phyloP scores from a whole-genome alignment of 148 eudicot genomes.

The Chenopodium album region DNA sequence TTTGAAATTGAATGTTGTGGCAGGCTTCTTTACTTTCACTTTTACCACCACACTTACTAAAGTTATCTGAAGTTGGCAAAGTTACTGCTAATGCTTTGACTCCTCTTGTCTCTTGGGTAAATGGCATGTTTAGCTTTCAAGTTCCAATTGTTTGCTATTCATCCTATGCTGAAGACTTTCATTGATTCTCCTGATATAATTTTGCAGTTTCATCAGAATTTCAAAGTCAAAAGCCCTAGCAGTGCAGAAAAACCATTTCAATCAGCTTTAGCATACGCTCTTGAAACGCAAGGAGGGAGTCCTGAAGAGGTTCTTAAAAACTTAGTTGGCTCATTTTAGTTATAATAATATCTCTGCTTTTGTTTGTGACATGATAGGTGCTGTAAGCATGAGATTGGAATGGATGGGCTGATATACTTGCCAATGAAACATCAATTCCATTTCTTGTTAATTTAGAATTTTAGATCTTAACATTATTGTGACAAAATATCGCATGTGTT shows the following conservation, averaged over 20 bases:
- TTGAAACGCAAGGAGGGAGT: constrained; percentile 81
- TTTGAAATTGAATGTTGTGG: constrained; percentile 22
- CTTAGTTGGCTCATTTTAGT: neutral
- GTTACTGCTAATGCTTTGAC: constrained; percentile 55
- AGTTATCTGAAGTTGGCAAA: constrained; percentile 50
- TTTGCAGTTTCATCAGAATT: constrained; percentile 65
- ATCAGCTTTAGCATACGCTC: constrained; percentile 60
- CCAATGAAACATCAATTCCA: neutral
- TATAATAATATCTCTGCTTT: neutral
- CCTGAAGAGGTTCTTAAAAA: constrained; percentile 70
- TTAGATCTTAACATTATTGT: neutral
- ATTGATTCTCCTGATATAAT: constrained; percentile 1
- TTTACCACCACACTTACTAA: constrained; percentile 60
- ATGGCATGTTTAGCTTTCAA: constrained; percentile 10
- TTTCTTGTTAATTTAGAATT: neutral
- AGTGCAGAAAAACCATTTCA: constrained; percentile 47
- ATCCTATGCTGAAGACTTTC: neutral
- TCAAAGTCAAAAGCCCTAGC: constrained; percentile 51
- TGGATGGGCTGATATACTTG: neutral
- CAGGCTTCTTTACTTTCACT: constrained; percentile 92
- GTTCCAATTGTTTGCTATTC: neutral
- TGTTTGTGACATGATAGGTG: neutral
- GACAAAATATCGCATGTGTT: neutral
- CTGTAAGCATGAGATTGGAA: neutral
- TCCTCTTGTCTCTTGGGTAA: constrained; percentile 85